Evolutionary conservation across 805 yeast genomes (phyloP).

Genomic region (Cyberlindnera nakhonratchasimensis): DNA sequence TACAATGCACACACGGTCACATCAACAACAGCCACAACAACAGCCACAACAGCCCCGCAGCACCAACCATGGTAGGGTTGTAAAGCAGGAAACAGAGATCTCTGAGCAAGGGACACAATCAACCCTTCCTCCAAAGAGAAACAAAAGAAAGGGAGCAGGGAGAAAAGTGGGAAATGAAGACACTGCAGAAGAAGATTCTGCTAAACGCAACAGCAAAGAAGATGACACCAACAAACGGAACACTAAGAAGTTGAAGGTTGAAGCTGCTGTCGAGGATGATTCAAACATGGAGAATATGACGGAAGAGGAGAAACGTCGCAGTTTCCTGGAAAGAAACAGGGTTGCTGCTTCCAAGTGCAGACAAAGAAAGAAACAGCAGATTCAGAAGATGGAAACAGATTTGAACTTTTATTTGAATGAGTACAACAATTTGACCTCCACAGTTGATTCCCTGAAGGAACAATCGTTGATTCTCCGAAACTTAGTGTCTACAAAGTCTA

Average conservation of each 20-base stretch:
- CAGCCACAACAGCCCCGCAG: neutral
- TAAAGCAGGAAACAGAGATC: neutral
- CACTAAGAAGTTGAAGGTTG: conserved; percentile 7
- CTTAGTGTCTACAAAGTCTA: conserved; percentile 32
- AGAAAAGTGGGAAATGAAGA: conserved; percentile 1
- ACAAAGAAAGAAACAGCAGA: conserved; percentile 87
- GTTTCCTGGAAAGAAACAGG: conserved; percentile 83
- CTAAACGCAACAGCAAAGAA: conserved; percentile 6
- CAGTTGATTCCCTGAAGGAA: conserved; percentile 55
- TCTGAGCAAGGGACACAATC: neutral
- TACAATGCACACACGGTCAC: neutral
- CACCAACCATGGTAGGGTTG: neutral
- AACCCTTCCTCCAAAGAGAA: neutral
- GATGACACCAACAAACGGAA: conserved; percentile 6
- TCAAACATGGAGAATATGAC: conserved; percentile 33
- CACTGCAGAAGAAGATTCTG: neutral
- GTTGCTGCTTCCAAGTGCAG: conserved; percentile 96
- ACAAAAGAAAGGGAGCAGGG: neutral
- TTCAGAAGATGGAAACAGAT: conserved; percentile 78
- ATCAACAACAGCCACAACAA: neutral
- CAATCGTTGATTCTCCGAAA: conserved; percentile 50
- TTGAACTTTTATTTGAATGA: conserved; percentile 66
- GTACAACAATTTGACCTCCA: conserved; percentile 59
- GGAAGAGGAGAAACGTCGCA: conserved; percentile 73
- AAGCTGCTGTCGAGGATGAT: neutral